Conservation (phyloP, 495 filamentous ascomycete species). For the Aspergillus nidulans region DNA sequence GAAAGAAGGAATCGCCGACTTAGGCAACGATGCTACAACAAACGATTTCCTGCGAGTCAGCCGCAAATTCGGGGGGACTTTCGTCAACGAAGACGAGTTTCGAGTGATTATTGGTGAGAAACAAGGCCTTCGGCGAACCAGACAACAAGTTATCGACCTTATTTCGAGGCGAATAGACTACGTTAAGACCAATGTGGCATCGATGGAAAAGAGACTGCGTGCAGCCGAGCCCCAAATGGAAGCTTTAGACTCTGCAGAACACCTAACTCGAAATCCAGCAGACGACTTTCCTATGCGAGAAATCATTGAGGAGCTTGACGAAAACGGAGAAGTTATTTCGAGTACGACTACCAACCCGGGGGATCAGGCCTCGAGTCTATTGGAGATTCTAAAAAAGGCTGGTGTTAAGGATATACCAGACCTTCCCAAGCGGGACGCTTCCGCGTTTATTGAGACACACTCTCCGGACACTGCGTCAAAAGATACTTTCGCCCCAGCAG, state of each 20-base stretch:
- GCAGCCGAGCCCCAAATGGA: constrained; percentile 63
- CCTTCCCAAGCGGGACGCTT: constrained; percentile 8
- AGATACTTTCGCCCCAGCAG: background rate
- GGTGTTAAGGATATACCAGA: constrained; percentile 54
- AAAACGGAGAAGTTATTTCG: constrained; percentile 78
- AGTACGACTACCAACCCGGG: constrained; percentile 56
- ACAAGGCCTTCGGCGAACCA: constrained; percentile 29
- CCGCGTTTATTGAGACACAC: background rate
- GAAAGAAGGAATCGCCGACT: constrained; percentile 65
- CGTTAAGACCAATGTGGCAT: constrained; percentile 69
- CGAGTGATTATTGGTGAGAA: constrained; percentile 31
- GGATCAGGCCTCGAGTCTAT: constrained; percentile 54
- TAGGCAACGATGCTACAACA: constrained; percentile 45
- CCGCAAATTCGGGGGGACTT: constrained; percentile 43
- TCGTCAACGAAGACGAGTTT: constrained; percentile 56
- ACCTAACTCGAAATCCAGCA: constrained; percentile 17
- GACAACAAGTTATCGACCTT: constrained; percentile 63
- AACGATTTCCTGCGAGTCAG: constrained; percentile 51
- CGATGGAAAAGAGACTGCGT: constrained; percentile 62
- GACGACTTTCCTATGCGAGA: constrained; percentile 68
- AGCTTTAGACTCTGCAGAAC: constrained; percentile 35
- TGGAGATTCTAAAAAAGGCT: constrained; percentile 66
- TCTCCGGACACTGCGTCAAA: background rate
- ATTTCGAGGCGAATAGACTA: constrained; percentile 81
- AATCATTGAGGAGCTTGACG: constrained; percentile 88